phyloP scores from a whole-genome alignment of 345 rosid genomes.

The Camelina hispida region DNA sequence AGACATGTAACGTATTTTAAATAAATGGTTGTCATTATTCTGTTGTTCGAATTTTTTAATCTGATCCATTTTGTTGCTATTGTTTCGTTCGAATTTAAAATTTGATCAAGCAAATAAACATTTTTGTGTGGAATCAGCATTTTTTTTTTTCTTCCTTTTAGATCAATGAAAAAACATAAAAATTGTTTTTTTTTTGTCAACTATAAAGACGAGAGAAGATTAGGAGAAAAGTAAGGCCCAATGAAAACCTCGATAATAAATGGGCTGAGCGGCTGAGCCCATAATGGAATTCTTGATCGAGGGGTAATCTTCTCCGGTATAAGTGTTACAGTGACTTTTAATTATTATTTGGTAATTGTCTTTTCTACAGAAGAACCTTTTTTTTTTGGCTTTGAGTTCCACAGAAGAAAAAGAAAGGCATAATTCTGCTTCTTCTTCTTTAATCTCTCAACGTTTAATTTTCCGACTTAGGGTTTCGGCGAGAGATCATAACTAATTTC shows the following conservation, averaged over 20 bases:
- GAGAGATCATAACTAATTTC: slow-evolving; percentile 1
- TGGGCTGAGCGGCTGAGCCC: slow-evolving; percentile 13
- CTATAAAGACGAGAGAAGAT: too few relatives aligned
- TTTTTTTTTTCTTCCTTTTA: too few relatives aligned
- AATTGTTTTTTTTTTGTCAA: too few relatives aligned
- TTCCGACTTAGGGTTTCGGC: slow-evolving; percentile 29
- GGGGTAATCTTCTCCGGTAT: slow-evolving; percentile 34
- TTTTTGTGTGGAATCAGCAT: not conserved
- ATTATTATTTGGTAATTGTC: not conserved
- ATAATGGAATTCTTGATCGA: slow-evolving; percentile 30
- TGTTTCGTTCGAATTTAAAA: not conserved
- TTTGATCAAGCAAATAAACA: not conserved
- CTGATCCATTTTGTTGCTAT: not conserved
- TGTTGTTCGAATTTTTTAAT: not conserved
- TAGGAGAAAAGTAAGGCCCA: slow-evolving; percentile 12
- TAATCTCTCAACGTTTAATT: slow-evolving; percentile 9
- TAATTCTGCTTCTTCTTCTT: not conserved
- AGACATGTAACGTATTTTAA: not conserved
- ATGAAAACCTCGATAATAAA: not conserved
- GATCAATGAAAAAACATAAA: too few relatives aligned
- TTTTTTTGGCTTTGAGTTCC: slow-evolving; percentile 9
- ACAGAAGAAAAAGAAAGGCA: slow-evolving; percentile 19
- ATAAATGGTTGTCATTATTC: not conserved
- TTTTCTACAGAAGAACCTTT: not conserved
- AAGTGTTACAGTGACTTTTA: not conserved